Conservation (phyloP, 371 early-diverging fungal species). For the Paraphysoderma sedebokerense region DNA sequence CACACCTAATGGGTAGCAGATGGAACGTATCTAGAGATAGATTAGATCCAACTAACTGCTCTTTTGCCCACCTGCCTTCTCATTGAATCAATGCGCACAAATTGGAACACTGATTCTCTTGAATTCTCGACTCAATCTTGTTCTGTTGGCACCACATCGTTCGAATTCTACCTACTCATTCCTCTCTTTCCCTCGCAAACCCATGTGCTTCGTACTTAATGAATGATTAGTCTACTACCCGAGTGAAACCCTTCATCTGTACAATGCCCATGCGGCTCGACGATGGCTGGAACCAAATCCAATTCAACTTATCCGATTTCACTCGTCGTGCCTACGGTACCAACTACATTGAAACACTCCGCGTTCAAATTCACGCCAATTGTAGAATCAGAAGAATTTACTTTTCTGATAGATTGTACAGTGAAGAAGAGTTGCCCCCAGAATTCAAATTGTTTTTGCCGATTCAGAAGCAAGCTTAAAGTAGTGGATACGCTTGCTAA, state of each 20-base stretch:
- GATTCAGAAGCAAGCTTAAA: conserved; percentile 35
- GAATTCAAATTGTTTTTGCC: conserved; percentile 82
- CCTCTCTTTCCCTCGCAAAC: neutral
- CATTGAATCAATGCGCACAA: too few species aligned
- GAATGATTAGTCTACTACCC: conserved; percentile 39
- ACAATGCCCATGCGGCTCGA: conserved; percentile 90
- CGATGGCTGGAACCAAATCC: conserved; percentile 90
- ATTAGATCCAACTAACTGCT: neutral
- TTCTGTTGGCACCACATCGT: neutral
- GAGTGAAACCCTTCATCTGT: conserved; percentile 69
- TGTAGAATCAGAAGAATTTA: conserved; percentile 72
- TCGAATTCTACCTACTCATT: too few species aligned
- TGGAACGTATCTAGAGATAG: too few species aligned
- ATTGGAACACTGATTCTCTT: neutral
- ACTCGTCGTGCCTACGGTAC: conserved; percentile 77
- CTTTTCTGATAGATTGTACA: conserved; percentile 74
- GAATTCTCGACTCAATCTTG: neutral
- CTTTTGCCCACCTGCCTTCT: neutral
- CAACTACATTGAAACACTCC: conserved; percentile 64
- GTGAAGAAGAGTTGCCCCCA: conserved; percentile 82
- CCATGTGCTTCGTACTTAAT: neutral
- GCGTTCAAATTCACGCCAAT: conserved; percentile 84
- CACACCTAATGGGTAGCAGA: too few species aligned
- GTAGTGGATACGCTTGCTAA: too few species aligned
- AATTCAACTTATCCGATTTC: conserved; percentile 70